Evolutionary conservation across 768 basidiomycete genomes (phyloP).

Genomic region (Serendipita sp.): DNA sequence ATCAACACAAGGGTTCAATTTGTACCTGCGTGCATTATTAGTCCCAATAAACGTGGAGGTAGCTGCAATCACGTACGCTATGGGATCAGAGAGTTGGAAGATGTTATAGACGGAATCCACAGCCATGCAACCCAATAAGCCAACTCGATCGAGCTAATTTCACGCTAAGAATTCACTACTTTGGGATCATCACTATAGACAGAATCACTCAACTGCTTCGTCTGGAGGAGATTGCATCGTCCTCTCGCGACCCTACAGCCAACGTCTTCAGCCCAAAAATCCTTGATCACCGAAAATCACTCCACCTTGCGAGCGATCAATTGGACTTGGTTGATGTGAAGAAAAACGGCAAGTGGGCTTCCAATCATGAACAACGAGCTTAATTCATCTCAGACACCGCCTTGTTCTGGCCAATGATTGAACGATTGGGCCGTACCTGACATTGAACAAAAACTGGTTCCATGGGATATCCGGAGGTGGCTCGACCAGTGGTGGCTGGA

Average conservation of each 20-base stretch:
- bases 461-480: slow-evolving; percentile 1
- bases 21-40: slow-evolving; percentile 18
- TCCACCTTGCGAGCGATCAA: slow-evolving; percentile 25
- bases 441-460: slow-evolving; percentile 23
- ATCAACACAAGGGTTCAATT: slow-evolving; percentile 29
- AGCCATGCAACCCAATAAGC: slow-evolving; percentile 28
- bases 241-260: slow-evolving; percentile 21
- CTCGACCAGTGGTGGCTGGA: slow-evolving; percentile 20
- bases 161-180: background rate
- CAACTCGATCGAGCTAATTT: slow-evolving; percentile 24
- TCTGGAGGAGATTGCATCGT: slow-evolving; percentile 27
- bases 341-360: slow-evolving; percentile 27
- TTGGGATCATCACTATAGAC: background rate
- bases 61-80: slow-evolving; percentile 18
- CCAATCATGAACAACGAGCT: slow-evolving; percentile 26
- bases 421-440: slow-evolving; percentile 10
- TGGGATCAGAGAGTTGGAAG: slow-evolving; percentile 27
- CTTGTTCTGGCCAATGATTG: too few relatives aligned
- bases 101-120: slow-evolving; percentile 29
- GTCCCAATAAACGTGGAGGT: background rate
- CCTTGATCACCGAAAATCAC: background rate
- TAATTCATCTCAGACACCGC: background rate
- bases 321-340: slow-evolving; percentile 29
- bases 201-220: slow-evolving; percentile 22
- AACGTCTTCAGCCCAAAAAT: background rate